Evolutionary conservation across 305 asterid genomes (phyloP), one percentile per base, ranked within the genome.

Genomic region (Rubia peregrina): DNA sequence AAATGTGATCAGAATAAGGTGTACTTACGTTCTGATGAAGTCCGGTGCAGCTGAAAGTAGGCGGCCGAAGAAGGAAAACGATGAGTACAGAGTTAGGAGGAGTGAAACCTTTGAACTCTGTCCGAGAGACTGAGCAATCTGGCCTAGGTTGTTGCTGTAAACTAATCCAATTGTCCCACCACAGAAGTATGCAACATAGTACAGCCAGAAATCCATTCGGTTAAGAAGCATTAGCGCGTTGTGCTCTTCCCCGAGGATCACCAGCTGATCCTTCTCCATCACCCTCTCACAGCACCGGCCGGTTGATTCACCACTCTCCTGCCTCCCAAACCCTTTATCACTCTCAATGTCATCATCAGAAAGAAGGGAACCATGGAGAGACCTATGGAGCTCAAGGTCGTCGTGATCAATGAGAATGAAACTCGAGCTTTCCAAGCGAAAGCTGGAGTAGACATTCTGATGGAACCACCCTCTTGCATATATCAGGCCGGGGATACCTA

Each of bases 1-100:
- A 30, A 30, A 30, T 30, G 36, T 30, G 36, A 14, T 48, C 19
- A 17, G 22, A 51, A 51, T 17, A 1, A 16, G 7, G 10, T 51
- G 61, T 38, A 77, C 92, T 88, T 84, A 88, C 96, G 71, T 77
- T 66, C 87, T 83, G 30, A 86, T 69, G 73, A 83, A 84, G 69
- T 92, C 98, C 0, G 98, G 96, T 46, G 86, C 87, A 26, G 98
- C 94, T 17, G 98, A 88, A 69, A 92, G 94, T 72, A 92, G 83
- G 69, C 98, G 96, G 70, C 98, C 96, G 51, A 90, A 90, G 90
- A 92, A 92, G 73, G 96, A 92, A 75, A 92, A 88, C 7, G 98
- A 79, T 2, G 98, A 87, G 69, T 90, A 92, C 3, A 87, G 51
- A 0, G 96, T 86, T 57, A 92, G 84, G 48, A 92, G 95, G 75